These are phyloP conservation scores for Penicillium hordei DNA, from an alignment of 2,329 filamentous ascomycete genomes.

Conservation along the genomic window DNA sequence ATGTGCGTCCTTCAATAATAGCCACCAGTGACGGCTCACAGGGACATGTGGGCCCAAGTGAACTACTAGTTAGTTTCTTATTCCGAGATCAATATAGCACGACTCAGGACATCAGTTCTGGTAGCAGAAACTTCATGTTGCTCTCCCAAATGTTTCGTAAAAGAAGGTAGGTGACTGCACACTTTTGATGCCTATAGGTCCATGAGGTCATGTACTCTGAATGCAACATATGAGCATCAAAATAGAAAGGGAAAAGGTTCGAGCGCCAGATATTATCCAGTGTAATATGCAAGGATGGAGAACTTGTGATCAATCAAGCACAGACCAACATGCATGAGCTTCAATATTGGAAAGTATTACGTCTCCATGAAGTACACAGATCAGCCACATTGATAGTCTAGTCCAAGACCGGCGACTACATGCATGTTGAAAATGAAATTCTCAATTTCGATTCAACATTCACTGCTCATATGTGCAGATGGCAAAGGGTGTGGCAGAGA, in stretches of 20 bases:
- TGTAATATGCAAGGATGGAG: not conserved
- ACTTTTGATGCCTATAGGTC: not conserved
- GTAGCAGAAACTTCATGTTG: not conserved
- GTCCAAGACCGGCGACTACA: constrained; percentile 2
- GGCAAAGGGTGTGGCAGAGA: constrained; percentile 26
- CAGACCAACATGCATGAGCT: not conserved
- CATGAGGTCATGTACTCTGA: not conserved
- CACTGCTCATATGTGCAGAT: constrained; percentile 26
- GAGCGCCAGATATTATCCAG: not conserved
- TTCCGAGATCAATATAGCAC: not conserved
- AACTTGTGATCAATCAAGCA: not conserved
- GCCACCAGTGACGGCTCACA: no score
- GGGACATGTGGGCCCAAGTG: not conserved
- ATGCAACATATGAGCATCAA: not conserved
- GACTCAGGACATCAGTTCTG: not conserved
- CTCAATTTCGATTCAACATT: constrained; percentile 11
- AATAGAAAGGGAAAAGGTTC: not conserved
- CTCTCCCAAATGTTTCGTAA: not conserved
- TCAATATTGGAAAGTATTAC: not conserved
- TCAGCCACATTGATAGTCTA: constrained; percentile 8
- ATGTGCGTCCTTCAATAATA: not conserved
- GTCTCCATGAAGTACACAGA: not conserved
- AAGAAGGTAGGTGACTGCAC: not conserved
- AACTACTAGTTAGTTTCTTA: not conserved
- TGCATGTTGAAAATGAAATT: constrained; percentile 5